Percentiles rank a stretch among this genome's conserved stretches.
Evolutionary conservation across 768 basidiomycete genomes (phyloP).

Genomic region (Hericium rajendrae): DNA sequence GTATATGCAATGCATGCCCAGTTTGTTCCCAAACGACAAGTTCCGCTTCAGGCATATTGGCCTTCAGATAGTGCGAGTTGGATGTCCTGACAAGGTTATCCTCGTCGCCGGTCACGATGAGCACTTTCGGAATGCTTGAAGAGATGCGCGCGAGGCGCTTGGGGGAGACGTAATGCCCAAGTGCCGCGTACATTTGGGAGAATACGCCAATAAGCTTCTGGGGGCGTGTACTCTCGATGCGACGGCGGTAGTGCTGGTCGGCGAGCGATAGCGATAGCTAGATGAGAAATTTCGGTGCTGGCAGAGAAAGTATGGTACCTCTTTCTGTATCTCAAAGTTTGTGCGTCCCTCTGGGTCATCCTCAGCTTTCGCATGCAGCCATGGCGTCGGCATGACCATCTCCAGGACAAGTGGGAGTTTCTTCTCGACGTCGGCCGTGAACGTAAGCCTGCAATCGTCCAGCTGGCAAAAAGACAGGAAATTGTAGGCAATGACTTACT

Average conservation of each 20-base stretch:
- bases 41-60: slow-evolving; percentile 48
- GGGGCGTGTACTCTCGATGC: slow-evolving; percentile 42
- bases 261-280: not conserved
- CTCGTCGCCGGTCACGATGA: slow-evolving; percentile 57
- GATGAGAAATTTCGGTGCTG: too few species aligned
- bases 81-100: slow-evolving; percentile 47
- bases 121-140: slow-evolving; percentile 50
- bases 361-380: slow-evolving; percentile 47
- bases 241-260: slow-evolving; percentile 33
- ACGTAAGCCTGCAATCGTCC: slow-evolving; percentile 26
- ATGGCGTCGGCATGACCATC: slow-evolving; percentile 51
- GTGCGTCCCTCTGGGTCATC: slow-evolving; percentile 49
- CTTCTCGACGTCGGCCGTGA: slow-evolving; percentile 30
- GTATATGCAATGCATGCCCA: slow-evolving; percentile 54
- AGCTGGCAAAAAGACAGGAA: not conserved
- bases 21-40: slow-evolving; percentile 46
- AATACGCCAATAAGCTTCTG: slow-evolving; percentile 53
- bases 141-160: slow-evolving; percentile 28
- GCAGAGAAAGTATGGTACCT: slow-evolving; percentile 27
- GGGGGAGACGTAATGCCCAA: slow-evolving; percentile 49
- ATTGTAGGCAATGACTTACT: slow-evolving; percentile 12
- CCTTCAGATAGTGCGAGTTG: slow-evolving; percentile 44
- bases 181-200: slow-evolving; percentile 62
- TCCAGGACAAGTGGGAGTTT: slow-evolving; percentile 43
- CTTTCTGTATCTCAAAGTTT: slow-evolving; percentile 49